These are phyloP conservation scores for Sugiyamaella paludigena DNA, from an alignment of 1,139 yeast genomes.

Conservation along the genomic window DNA sequence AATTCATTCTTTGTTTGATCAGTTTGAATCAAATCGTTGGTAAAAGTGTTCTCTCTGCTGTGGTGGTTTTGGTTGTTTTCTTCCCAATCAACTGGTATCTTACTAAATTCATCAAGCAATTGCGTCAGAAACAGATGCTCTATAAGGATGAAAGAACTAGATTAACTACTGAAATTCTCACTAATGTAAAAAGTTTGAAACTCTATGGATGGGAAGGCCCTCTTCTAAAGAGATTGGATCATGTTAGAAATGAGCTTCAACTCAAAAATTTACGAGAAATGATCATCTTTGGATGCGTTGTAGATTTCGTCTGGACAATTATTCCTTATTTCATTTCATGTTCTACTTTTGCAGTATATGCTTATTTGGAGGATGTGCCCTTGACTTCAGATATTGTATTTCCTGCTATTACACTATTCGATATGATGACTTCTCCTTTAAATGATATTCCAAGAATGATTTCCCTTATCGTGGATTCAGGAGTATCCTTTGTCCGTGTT, in stretches of 20 bases:
- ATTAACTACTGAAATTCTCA: slow-evolving; percentile 59
- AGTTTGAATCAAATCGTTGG: slow-evolving; percentile 63
- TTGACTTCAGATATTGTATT: slow-evolving; percentile 71
- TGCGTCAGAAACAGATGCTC: slow-evolving; percentile 63
- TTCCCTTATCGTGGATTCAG: slow-evolving; percentile 51
- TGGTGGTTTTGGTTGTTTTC: slow-evolving; percentile 51
- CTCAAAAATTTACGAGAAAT: slow-evolving; percentile 64
- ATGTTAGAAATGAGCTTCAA: slow-evolving; percentile 83
- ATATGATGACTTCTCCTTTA: slow-evolving; percentile 58
- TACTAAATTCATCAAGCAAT: slow-evolving; percentile 47
- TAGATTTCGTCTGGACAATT: slow-evolving; percentile 59
- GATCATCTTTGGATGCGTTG: slow-evolving; percentile 41
- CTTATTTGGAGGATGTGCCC: slow-evolving; percentile 43
- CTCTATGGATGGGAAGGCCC: slow-evolving; percentile 75
- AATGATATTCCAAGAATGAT: slow-evolving; percentile 47
- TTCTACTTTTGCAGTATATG: slow-evolving; percentile 55
- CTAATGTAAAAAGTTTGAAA: slow-evolving; percentile 65
- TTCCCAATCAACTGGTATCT: slow-evolving; percentile 57
- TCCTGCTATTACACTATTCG: slow-evolving; percentile 64
- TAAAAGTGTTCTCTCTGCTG: slow-evolving; percentile 59
- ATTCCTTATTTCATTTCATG: slow-evolving; percentile 67
- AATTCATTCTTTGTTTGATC: slow-evolving; percentile 51
- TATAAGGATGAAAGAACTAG: slow-evolving; percentile 59
- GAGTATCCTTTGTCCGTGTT: slow-evolving; percentile 60
- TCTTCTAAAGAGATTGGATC: slow-evolving; percentile 47